These are phyloP conservation scores for Metschnikowia hibisci DNA, from an alignment of 805 yeast species.

Conservation along the genomic window DNA sequence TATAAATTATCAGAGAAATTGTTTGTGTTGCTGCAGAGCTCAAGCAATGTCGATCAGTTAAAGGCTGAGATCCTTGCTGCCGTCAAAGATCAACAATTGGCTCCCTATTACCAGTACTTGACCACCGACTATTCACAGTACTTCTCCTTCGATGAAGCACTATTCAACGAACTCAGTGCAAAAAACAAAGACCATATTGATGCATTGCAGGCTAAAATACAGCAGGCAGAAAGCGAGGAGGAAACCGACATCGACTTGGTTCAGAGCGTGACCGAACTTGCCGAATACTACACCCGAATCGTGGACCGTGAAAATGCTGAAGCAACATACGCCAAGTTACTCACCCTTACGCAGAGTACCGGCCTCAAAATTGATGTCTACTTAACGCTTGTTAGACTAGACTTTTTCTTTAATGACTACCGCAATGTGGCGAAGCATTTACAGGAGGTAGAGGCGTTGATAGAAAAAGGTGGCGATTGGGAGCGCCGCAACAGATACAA, in stretches of 20 bases:
- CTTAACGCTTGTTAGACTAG: conserved; percentile 78
- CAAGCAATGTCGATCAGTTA: conserved; percentile 31
- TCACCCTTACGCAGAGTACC: conserved; percentile 75
- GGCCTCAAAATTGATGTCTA: conserved; percentile 88
- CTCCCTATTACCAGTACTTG: conserved; percentile 77
- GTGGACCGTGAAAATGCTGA: conserved; percentile 77
- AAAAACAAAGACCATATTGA: conserved; percentile 55
- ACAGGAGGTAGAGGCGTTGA: conserved; percentile 66
- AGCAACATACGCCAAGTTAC: conserved; percentile 63
- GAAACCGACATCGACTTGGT: conserved; percentile 86
- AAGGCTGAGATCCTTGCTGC: conserved; percentile 45
- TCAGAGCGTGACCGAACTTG: conserved; percentile 71
- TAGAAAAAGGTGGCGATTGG: conserved; percentile 99
- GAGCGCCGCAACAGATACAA: conserved; percentile 94
- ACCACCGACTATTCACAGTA: conserved; percentile 28
- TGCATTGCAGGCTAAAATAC: conserved; percentile 51
- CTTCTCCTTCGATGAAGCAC: conserved; percentile 55
- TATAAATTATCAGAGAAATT: conserved; percentile 77
- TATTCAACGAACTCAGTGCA: conserved; percentile 48
- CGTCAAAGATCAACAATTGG: conserved; percentile 62
- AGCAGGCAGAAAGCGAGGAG: conserved; percentile 57
- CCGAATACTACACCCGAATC: conserved; percentile 81
- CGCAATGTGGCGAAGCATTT: conserved; percentile 64
- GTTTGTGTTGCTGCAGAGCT: conserved; percentile 50
- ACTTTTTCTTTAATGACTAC: conserved; percentile 84